phyloP scores from a whole-genome alignment of 1,284 basidiomycete genomes.

The Ganoderma lucidum region DNA sequence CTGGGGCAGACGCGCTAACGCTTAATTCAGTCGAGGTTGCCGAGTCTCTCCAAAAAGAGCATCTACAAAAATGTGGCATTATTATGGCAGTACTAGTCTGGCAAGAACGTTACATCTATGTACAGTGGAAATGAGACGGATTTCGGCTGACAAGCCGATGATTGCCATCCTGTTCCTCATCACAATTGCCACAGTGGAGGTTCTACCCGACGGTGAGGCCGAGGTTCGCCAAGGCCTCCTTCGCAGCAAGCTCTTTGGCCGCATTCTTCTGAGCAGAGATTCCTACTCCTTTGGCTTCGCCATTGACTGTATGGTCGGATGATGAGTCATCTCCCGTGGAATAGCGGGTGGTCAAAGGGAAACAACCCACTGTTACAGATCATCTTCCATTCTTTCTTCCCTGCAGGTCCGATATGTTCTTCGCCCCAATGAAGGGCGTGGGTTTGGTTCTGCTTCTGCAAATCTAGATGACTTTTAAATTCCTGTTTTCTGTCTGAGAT shows the following conservation, averaged over 20 bases:
- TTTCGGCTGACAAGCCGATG: conserved; percentile 7
- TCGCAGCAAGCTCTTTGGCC: conserved; percentile 65
- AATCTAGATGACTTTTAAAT: conserved; percentile 43
- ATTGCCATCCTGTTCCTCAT: conserved; percentile 14
- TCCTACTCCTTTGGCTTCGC: conserved; percentile 54
- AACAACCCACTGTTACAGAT: conserved; percentile 59
- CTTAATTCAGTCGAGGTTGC: background rate
- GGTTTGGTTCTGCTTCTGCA: conserved; percentile 43
- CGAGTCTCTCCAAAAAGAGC: background rate
- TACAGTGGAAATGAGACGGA: conserved; percentile 1
- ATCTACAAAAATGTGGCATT: background rate
- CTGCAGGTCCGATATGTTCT: conserved; percentile 47
- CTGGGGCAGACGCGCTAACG: conserved; percentile 2
- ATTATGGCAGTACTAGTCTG: conserved; percentile 1
- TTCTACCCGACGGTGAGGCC: conserved; percentile 17
- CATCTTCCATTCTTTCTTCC: conserved; percentile 56
- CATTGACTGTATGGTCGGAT: conserved; percentile 49
- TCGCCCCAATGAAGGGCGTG: conserved; percentile 51
- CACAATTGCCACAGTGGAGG: background rate
- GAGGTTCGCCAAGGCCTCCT: conserved; percentile 46
- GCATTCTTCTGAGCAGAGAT: conserved; percentile 48
- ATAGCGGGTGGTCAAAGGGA: background rate
- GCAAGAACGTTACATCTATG: conserved; percentile 2
- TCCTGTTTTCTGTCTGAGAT: background rate
- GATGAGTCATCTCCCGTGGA: conserved; percentile 10